Base-by-base conservation (phyloP, 176 grass and related monocot genomes). In the Hyparrhenia diplandra region DNA sequence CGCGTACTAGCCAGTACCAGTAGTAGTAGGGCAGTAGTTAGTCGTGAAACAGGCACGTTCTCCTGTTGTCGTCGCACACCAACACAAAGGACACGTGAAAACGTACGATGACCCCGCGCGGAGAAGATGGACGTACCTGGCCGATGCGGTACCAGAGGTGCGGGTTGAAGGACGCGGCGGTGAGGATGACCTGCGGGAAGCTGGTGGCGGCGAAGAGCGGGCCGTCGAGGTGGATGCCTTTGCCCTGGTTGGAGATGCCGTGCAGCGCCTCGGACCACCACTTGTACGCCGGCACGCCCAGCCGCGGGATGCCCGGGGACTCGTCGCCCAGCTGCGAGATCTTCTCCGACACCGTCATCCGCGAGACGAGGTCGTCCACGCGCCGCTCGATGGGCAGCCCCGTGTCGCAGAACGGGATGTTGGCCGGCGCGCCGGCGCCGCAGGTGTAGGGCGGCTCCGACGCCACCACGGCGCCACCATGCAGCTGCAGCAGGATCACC, bases 231-330 rank as follows among this genome's bases (percentile, higher is more conserved):
- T 91, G 90, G 45, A 94, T 73, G 37, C 95, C 95, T 12, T 86
- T 79, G n/a, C 95, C 95, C 10, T 82, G 84, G 47, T 89, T 66
- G 4, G 95, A 75, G 1, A 98, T 79, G 14, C 95, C 95, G 69
- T 98, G 95, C 42, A 98, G 80, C 58, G 95, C 88, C 92, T 98
- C 95, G 1, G 92, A 94, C 95, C 95, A 98, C 95, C 95, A 98
- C 90, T 98, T 87, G 87, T 98, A 98, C 43, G 81, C 88, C 60
- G 95, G 95, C 37, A 98, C 78, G 61, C 92, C 92, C 10, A 98
- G 88, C 71, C 95, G 73, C 1, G 16, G 52, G 67, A 98, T 75
- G 18, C 92, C 81, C 0, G 92, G 90, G 1, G 95, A 85, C 29
- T 91, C 12, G 60, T 98, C 95, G 0, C 95, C 95, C 54, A 98